These are phyloP conservation scores for Botryotinia convoluta DNA, from an alignment of 2,329 filamentous ascomycete species.

Conservation along the genomic window DNA sequence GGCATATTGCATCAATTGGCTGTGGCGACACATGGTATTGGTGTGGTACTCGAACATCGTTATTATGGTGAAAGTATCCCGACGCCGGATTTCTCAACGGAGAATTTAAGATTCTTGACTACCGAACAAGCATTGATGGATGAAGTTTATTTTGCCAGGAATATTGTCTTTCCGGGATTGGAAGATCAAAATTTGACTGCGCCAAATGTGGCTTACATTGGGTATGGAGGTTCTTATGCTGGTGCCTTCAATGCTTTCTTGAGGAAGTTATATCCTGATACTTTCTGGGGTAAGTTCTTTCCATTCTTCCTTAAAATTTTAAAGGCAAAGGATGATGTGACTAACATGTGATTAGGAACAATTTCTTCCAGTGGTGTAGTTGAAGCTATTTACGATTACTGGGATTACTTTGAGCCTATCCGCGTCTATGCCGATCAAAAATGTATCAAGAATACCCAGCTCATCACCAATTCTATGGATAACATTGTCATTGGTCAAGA, in stretches of 20 bases:
- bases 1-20: constrained; percentile 72
- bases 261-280: constrained; percentile 71
- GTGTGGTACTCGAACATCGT: constrained; percentile 79
- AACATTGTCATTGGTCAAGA: constrained; percentile 53
- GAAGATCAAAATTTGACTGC: constrained; percentile 66
- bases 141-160: constrained; percentile 73
- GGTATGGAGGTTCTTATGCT: constrained; percentile 82
- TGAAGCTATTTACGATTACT: constrained; percentile 74
- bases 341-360: constrained; percentile 42
- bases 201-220: constrained; percentile 65
- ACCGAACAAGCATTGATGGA: constrained; percentile 83
- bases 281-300: constrained; percentile 61
- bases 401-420: constrained; percentile 60
- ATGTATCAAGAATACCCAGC: constrained; percentile 65
- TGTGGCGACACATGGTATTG: constrained; percentile 69
- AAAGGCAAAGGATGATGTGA: neutral
- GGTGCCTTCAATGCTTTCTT: constrained; percentile 76
- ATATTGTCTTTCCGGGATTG: constrained; percentile 68
- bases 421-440: constrained; percentile 54
- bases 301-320: neutral
- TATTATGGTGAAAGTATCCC: constrained; percentile 82
- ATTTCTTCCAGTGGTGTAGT: constrained; percentile 82
- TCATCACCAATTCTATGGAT: constrained; percentile 57
- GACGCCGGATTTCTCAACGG: constrained; percentile 59
- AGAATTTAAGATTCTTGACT: constrained; percentile 76